Evolutionary conservation across 805 yeast species (phyloP).

Genomic region (Maudiozyma turicensis): DNA sequence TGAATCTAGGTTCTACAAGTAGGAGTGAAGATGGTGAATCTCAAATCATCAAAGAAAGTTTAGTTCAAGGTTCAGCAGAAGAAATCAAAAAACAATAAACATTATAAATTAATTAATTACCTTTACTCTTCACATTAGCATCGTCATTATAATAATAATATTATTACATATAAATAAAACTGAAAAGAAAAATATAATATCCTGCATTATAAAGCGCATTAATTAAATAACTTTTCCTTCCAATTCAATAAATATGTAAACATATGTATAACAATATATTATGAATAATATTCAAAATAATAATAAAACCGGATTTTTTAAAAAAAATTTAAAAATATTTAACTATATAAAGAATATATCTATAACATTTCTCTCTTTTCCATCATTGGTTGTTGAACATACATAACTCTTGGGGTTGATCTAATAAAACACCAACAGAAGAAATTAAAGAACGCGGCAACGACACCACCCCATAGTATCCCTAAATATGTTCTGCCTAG

Average conservation of each 20-base stretch:
- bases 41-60: not conserved
- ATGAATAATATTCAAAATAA: not conserved
- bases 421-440: slow-evolving; percentile 31
- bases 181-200: too few relatives aligned
- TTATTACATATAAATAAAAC: too few relatives aligned
- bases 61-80: not conserved
- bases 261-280: too few relatives aligned
- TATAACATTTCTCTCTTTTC: slow-evolving; percentile 15
- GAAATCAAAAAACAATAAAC: not conserved
- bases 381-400: slow-evolving; percentile 8
- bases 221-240: too few relatives aligned
- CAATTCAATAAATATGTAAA: too few relatives aligned
- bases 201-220: too few relatives aligned
- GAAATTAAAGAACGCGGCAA: slow-evolving; percentile 35
- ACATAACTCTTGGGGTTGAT: slow-evolving; percentile 8
- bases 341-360: not conserved
- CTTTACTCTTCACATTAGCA: not conserved
- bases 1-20: not conserved
- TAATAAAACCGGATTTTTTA: not conserved
- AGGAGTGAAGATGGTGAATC: slow-evolving; percentile 2
- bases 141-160: too few relatives aligned
- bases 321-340: not conserved
- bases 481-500: slow-evolving; percentile 46
- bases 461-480: slow-evolving; percentile 55
- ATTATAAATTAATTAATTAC: not conserved